Conservation (phyloP, 108 stramenopile genomes). For the Licmophora abbreviata region DNA sequence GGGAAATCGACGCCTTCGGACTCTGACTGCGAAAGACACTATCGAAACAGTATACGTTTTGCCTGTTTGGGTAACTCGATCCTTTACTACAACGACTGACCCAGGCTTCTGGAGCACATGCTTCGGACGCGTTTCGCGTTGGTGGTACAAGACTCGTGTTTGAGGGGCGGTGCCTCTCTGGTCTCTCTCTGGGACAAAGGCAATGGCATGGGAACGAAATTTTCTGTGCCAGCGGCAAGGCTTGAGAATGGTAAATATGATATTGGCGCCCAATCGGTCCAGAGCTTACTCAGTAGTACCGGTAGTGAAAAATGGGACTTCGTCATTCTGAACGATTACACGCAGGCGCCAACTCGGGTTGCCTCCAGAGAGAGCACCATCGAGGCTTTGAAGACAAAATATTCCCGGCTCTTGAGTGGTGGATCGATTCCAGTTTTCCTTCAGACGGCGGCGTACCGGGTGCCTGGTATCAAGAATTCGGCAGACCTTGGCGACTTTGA, state of each 20-base stretch:
- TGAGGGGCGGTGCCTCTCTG: conserved; percentile 55
- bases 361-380: conserved; percentile 22
- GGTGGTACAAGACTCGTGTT: conserved; percentile 52
- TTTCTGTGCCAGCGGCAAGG: conserved; percentile 24
- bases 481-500: conserved; percentile 20
- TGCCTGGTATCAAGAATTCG: conserved; percentile 20
- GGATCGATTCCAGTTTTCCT: conserved; percentile 38
- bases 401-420: conserved; percentile 25
- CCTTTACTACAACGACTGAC: conserved; percentile 70
- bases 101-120: conserved; percentile 47
- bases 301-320: conserved; percentile 39
- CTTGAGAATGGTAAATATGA: conserved; percentile 27
- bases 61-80: conserved; percentile 75
- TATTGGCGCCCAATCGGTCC: conserved; percentile 55
- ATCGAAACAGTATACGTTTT: no score
- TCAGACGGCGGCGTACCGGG: conserved; percentile 36
- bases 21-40: no score
- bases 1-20: no score
- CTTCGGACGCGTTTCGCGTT: conserved; percentile 1
- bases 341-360: conserved; percentile 50
- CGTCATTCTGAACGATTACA: conserved; percentile 72
- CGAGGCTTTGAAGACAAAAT: conserved; percentile 25
- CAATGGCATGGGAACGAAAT: conserved; percentile 63
- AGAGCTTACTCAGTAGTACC: conserved; percentile 34
- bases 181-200: conserved; percentile 34